Evolutionary conservation across 441 rosid species (phyloP).

Genomic region (Populus tomentosa): DNA sequence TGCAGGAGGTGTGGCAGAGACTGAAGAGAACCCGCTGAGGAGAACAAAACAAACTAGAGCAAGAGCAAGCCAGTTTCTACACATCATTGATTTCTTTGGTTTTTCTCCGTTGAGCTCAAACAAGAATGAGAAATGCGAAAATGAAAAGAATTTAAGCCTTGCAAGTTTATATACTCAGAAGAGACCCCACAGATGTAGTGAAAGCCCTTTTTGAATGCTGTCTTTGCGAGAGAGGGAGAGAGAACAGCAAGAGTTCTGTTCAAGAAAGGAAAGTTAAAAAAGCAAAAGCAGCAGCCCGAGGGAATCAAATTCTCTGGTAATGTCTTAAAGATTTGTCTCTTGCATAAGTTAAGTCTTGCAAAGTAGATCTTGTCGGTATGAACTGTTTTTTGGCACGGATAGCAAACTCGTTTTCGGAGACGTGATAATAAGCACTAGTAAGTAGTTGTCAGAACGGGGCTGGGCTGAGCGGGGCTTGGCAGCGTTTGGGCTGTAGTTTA

Average conservation of each 20-base stretch:
- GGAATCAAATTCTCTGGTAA: constrained; percentile 12
- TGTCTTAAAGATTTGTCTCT: background rate
- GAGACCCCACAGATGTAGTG: constrained; percentile 29
- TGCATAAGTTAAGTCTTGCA: background rate
- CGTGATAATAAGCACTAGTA: too few relatives aligned
- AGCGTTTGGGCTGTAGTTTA: too few relatives aligned
- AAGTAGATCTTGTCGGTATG: too few relatives aligned
- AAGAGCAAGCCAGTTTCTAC: constrained; percentile 34
- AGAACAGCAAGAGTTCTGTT: constrained; percentile 17
- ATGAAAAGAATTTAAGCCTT: constrained; percentile 20
- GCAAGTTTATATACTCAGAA: constrained; percentile 17
- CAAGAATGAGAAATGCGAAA: constrained; percentile 11
- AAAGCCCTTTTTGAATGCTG: background rate
- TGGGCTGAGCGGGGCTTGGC: too few relatives aligned
- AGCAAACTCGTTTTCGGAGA: too few relatives aligned
- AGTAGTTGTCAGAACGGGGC: too few relatives aligned
- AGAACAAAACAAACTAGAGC: constrained; percentile 43
- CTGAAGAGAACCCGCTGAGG: constrained; percentile 54
- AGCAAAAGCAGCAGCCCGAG: background rate
- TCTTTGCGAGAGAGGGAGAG: background rate
- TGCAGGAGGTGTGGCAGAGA: constrained; percentile 70
- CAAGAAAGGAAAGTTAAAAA: constrained; percentile 17
- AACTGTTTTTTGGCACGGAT: too few relatives aligned
- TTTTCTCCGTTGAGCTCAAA: background rate
- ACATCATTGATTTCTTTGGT: constrained; percentile 27